These are phyloP conservation scores for Collybia sordida DNA, from an alignment of 768 basidiomycete species.

Conservation along the genomic window DNA sequence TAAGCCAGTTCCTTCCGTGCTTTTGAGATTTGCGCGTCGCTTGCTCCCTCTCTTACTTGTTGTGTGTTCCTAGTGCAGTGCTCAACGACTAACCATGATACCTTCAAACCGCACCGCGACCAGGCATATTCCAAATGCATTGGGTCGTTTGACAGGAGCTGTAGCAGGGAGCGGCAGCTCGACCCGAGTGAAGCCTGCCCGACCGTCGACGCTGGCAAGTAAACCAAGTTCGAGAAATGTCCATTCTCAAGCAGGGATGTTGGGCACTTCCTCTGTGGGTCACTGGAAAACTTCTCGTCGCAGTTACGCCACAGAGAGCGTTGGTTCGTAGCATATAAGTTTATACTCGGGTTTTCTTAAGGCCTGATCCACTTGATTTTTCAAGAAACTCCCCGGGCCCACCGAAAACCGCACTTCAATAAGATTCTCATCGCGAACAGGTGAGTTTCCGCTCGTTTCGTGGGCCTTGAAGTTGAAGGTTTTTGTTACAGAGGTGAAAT, in stretches of 20 bases:
- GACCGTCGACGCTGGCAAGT: constrained; percentile 1
- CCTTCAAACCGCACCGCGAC: constrained; percentile 35
- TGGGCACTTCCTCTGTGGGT: neutral
- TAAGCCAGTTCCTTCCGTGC: no score
- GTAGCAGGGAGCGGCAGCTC: neutral
- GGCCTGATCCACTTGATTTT: neutral
- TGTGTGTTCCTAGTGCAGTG: neutral
- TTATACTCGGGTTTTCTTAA: neutral
- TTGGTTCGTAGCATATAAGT: constrained; percentile 20
- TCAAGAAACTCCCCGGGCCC: constrained; percentile 11
- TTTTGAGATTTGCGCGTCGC: neutral
- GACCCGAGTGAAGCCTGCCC: constrained; percentile 6
- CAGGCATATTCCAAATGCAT: constrained; percentile 22
- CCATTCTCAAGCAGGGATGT: constrained; percentile 1
- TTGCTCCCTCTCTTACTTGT: constrained; percentile 2
- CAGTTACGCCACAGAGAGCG: constrained; percentile 27
- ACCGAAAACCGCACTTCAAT: constrained; percentile 63
- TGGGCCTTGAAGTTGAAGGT: neutral
- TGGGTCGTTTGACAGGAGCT: constrained; percentile 13
- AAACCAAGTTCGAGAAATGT: constrained; percentile 3
- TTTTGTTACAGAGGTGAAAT: constrained; percentile 76
- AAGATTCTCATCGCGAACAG: constrained; percentile 93
- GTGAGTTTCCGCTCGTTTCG: constrained; percentile 32
- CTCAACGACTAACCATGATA: constrained; percentile 24
- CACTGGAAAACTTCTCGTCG: constrained; percentile 8